Evolutionary conservation across 331 rosid genomes (phyloP), one percentile per base, ranked within the genome.

Genomic region (Phaseolus coccineus): DNA sequence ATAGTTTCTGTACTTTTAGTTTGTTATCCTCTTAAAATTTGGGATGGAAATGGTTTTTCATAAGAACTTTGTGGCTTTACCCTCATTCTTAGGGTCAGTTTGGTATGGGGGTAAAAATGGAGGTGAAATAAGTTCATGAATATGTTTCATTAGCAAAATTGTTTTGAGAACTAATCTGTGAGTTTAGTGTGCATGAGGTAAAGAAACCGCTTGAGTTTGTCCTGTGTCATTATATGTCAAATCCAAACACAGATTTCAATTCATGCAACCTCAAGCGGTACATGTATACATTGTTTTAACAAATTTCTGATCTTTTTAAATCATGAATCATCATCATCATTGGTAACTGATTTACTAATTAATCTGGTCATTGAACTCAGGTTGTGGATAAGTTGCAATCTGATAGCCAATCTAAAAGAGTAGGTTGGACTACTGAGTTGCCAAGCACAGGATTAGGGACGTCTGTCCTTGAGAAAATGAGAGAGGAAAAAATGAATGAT

Each of bases 321-420:
- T 27, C 42, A 27, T 71, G 61, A 62, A 71, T 28, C 37, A 47
- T 57, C 42, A 56, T 28, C 46, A 35, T 37, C 8, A 6, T 37
- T 8, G 72, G 67, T 68, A 68, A 69, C 69, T 56, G 6, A 63
- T 78, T 63, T 80, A 78, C 46, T 78, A 64, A 77, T 69, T 78
- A 48, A 80, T 69, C 58, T 80, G 82, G 71, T 80, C 74, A 39
- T 27, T 78, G 83, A 71, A 58, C 50, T 86, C 39, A 95, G 97
- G 97, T 93, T 78, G 99, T 95, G 85, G 90, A 93, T 64, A 85
- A 95, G 87, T 15, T 93, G 79, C 91, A 89, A 51, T 88, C 96
- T 71, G 88, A 89, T 48, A 65, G 92, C 83, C 87, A 91, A 69
- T 89, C 97, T 71, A 89, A 83, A 86, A 89, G 91, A 86, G 91